Evolutionary conservation across 163 green algal genomes (phyloP).

Genomic region (Scenedesmus sp.): DNA sequence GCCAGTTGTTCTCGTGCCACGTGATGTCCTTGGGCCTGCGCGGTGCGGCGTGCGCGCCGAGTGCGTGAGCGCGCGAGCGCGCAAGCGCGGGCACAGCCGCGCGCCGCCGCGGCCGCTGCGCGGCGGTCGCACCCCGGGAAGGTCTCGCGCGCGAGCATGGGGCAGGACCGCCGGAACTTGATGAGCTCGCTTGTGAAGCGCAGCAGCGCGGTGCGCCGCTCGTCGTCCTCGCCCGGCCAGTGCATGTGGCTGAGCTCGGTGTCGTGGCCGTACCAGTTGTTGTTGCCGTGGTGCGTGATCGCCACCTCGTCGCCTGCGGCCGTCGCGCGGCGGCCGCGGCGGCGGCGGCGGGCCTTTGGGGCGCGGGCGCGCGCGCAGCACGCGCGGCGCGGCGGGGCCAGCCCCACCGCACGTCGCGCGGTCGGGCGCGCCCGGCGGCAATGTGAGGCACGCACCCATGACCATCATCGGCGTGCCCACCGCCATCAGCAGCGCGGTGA

Average conservation of each 20-base stretch:
- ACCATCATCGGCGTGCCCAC: constrained; percentile 93
- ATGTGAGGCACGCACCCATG: constrained; percentile 61
- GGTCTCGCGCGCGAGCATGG: constrained; percentile 78
- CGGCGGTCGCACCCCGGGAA: constrained; percentile 84
- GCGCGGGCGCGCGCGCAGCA: no score
- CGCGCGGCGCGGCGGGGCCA: no score
- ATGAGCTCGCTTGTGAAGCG: constrained; percentile 87
- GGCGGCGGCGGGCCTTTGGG: no score
- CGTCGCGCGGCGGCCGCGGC: no score
- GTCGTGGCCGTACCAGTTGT: constrained; percentile 99
- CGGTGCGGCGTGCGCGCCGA: no score
- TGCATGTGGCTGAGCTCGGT: constrained; percentile 83
- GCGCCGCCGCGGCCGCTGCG: no score
- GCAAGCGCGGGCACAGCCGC: neutral
- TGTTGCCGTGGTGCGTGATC: constrained; percentile 93
- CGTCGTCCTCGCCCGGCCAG: constrained; percentile 58
- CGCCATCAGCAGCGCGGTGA: constrained; percentile 87
- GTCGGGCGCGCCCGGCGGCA: no score
- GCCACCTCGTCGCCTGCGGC: constrained; percentile 90
- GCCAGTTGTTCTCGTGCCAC: constrained; percentile 98
- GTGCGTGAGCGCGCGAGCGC: neutral
- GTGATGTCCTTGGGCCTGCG: constrained; percentile 82
- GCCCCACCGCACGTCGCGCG: no score
- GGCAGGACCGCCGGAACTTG: constrained; percentile 78
- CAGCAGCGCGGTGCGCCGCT: constrained; percentile 47